Base-by-base conservation (phyloP, 73 alveolate species). In the Symbiodinium natans region DNA sequence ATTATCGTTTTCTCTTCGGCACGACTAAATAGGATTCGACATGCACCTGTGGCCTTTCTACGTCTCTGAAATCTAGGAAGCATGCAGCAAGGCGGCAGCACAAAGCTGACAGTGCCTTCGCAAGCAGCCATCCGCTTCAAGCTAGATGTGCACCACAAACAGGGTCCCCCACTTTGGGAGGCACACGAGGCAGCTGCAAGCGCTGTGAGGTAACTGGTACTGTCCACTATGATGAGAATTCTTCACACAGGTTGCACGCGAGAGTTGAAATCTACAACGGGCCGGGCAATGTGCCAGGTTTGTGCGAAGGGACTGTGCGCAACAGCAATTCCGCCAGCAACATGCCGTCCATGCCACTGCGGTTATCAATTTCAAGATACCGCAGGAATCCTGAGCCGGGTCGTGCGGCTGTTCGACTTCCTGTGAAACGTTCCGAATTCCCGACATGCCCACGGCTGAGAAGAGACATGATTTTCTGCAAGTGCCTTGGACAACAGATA, bases 31-130 rank as follows among this genome's bases (percentile, higher is more conserved):
- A 13, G 59, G 13, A 46, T 46, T 13, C 77, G 7, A 27, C 77
- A 63, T 63, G 77, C 77, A 63, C 77, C 25, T 63, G 77, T 63
- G 77, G 77, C 77, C 8, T 59, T 63, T 63, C 77, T 63, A 63
- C 77, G 77, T 9, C 25, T 63, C 25, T 9, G 59, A 46, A 6
- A 46, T 46, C 6, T 6, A 46, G 31, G 77, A 63, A 27, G 34
- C 77, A 11, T 63, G 77, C 34, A 63, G 77, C 77, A 19, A 31
- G 25, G 36, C 77, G 25, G 23, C 34, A 19, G 21, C 59, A 46
- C 6, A 46, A 6, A 46, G 59, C 59, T 46, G 6, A 13, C 59
- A 9, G 13, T 9, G 13, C 6, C 59, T 46, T 13, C 59, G 6
- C 13, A 6, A 46, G 59, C 6, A 9, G 59, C 59, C 13, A 13